Percentiles rank a stretch among this genome's conserved stretches.
Conservation (phyloP, 2,329 filamentous ascomycete genomes). For the Seiridium cupressi region DNA sequence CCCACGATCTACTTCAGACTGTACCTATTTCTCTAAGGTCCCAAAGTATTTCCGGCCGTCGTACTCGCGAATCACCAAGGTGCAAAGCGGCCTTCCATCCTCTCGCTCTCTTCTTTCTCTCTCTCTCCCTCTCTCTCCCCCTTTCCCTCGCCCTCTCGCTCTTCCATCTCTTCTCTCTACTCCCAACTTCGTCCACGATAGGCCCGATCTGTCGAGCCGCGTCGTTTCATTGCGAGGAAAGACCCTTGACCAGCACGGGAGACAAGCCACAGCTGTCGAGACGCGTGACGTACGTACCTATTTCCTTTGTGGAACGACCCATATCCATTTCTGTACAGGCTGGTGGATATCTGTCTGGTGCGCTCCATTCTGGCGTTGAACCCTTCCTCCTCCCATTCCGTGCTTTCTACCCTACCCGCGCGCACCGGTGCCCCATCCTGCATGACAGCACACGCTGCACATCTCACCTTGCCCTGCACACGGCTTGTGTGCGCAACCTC, state of each 20-base stretch:
- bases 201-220: conserved; percentile 10
- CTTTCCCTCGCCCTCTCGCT: background rate
- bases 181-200: conserved; percentile 11
- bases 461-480: background rate
- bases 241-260: conserved; percentile 9
- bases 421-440: background rate
- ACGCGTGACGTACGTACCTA: conserved; percentile 13
- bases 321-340: background rate
- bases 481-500: background rate
- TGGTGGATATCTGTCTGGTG: conserved; percentile 2
- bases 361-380: background rate
- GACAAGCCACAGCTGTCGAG: conserved; percentile 8
- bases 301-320: conserved; percentile 10
- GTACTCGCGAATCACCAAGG: background rate
- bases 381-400: background rate
- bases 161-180: conserved; percentile 12
- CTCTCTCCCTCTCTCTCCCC: conserved; percentile 11
- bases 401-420: background rate
- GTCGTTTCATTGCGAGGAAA: conserved; percentile 11
- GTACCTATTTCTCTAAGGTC: background rate
- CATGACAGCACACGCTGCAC: background rate
- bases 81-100: background rate
- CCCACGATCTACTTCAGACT: no score
- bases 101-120: background rate
- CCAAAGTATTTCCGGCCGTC: background rate